A percentile compares a stretch with the other conserved stretches of the same genome.
Conservation (phyloP, 2,329 filamentous ascomycete genomes). For the Microdochium trichocladiopsis region DNA sequence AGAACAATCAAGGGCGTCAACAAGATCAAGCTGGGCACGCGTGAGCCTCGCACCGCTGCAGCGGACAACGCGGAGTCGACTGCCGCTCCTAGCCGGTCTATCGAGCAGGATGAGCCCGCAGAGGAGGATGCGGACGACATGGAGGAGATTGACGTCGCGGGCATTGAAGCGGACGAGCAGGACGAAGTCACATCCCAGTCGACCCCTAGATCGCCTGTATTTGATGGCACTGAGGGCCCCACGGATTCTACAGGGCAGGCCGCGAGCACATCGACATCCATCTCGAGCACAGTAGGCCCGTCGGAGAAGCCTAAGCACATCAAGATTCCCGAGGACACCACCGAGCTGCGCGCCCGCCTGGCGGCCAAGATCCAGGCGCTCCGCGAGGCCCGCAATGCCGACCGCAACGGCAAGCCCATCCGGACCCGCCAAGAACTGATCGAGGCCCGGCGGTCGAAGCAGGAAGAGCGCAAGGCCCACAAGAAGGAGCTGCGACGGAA, state of each 20-base stretch:
- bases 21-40: slow-evolving; percentile 22
- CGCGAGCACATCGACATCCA: slow-evolving; percentile 58
- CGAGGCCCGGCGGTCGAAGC: slow-evolving; percentile 80
- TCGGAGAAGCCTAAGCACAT: slow-evolving; percentile 58
- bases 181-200: slow-evolving; percentile 28
- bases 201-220: slow-evolving; percentile 51
- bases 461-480: slow-evolving; percentile 76
- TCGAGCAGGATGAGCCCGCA: slow-evolving; percentile 17
- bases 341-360: slow-evolving; percentile 70
- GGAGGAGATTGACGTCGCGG: slow-evolving; percentile 36
- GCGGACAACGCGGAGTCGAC: slow-evolving; percentile 6
- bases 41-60: slow-evolving; percentile 18
- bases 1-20: slow-evolving; percentile 27
- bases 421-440: slow-evolving; percentile 87
- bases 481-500: slow-evolving; percentile 79
- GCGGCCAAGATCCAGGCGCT: slow-evolving; percentile 79
- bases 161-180: slow-evolving; percentile 31
- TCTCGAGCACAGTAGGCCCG: slow-evolving; percentile 57
- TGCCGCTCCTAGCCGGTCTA: slow-evolving; percentile 14
- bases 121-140: slow-evolving; percentile 21
- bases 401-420: slow-evolving; percentile 76
- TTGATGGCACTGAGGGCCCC: slow-evolving; percentile 44
- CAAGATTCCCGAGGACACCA: slow-evolving; percentile 63
- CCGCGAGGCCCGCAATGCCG: slow-evolving; percentile 79
- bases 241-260: slow-evolving; percentile 33